Evolutionary conservation across 1,284 basidiomycete genomes (phyloP).

Genomic region (Coniophora puteana): DNA sequence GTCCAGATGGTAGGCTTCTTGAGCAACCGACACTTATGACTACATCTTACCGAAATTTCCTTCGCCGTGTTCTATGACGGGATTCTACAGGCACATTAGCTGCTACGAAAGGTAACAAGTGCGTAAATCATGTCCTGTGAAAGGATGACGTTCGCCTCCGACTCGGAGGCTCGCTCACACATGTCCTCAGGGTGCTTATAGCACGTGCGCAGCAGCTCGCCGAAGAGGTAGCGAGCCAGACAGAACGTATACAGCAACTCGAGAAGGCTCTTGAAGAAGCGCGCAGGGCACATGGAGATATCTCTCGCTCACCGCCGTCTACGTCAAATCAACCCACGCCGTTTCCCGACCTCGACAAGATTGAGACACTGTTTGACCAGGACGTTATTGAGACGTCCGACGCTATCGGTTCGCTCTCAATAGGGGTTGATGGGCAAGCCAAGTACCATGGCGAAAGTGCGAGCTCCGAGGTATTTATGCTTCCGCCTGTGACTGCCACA

Average conservation of each 20-base stretch:
- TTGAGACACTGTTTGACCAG: constrained; percentile 16
- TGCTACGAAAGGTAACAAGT: constrained; percentile 57
- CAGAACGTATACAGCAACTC: constrained; percentile 52
- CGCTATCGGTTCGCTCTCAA: constrained; percentile 40
- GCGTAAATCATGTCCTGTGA: constrained; percentile 12
- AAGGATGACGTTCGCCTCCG: constrained; percentile 1
- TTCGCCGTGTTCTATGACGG: constrained; percentile 1
- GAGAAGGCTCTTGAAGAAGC: constrained; percentile 43
- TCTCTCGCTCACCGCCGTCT: too few relatives aligned
- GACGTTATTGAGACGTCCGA: constrained; percentile 27
- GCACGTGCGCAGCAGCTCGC: constrained; percentile 41
- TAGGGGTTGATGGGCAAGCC: constrained; percentile 41
- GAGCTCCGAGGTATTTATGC: constrained; percentile 37
- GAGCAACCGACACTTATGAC: not conserved
- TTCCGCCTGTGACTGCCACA: not conserved
- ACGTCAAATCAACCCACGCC: constrained; percentile 2
- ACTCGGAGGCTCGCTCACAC: constrained; percentile 1
- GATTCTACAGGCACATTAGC: constrained; percentile 39
- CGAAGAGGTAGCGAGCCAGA: constrained; percentile 41
- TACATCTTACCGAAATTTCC: not conserved
- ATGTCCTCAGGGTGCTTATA: constrained; percentile 38
- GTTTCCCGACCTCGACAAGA: constrained; percentile 5
- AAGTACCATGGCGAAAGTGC: constrained; percentile 46
- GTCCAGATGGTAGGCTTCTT: constrained; percentile 41
- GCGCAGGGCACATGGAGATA: constrained; percentile 6